Base-by-base conservation (phyloP, 257 asterid genomes). In the Lavandula angustifolia region DNA sequence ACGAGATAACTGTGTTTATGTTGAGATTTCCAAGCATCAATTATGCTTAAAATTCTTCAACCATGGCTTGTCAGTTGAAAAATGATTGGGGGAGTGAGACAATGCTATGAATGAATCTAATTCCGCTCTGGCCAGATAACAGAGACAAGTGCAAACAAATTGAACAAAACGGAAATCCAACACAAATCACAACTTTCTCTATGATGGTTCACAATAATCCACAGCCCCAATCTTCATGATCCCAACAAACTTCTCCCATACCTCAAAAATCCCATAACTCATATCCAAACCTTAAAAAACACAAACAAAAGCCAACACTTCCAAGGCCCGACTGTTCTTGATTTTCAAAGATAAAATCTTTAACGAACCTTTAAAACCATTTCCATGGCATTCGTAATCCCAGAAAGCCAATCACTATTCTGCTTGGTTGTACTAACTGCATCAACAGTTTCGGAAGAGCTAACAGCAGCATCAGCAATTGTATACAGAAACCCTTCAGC, bases 371-470 rank as follows among this genome's bases (percentile, higher is more conserved):
- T 94, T 70, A 94, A 61, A 70, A 94, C 97, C 75, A 82, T 9
- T 69, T 94, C 99, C 99, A 94, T 90, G 41, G 85, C 86, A 76
- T 79, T 84, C 16, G 95, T 87, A 56, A 94, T 86, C 83, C 99
- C 97, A 71, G 96, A 86, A 70, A 94, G 91, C 99, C 99, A 94
- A 75, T 94, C 97, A 75, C 82, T 68, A 16, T 75, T 78, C 75
- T 90, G 87, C 75, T 92, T 85, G 9, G 81, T 70, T 42, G 85
- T 46, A 34, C 67, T 49, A 64, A 69, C 87, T 48, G 83, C 69
- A 41, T 77, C 84, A 76, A 83, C 83, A 0, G 83, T 44, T 66
- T 84, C 92, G 6, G 83, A 41, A 58, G 94, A 80, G 75, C 46
- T 72, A 55, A 90, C 95, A 3, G 95, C 90, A 56, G 95, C 96